A percentile compares a stretch with the other conserved stretches of the same genome.
These are phyloP conservation scores for Apiotrichum laibachii DNA, from an alignment of 1,284 basidiomycete genomes.

Conservation along the genomic window DNA sequence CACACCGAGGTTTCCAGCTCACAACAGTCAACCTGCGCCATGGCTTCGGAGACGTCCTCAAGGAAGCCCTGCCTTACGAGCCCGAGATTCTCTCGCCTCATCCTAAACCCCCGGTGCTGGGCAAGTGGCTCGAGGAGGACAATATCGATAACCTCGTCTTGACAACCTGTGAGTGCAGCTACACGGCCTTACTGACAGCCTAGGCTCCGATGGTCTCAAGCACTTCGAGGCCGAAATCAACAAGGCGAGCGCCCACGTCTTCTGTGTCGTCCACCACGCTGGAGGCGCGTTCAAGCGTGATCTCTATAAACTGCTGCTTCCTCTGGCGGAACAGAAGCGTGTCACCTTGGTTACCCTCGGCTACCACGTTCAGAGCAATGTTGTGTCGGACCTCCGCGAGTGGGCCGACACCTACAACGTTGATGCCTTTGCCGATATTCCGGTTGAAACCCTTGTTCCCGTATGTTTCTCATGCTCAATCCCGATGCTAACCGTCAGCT, in stretches of 20 bases:
- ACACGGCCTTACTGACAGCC: not conserved
- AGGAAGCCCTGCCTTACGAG: not conserved
- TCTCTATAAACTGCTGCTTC: not conserved
- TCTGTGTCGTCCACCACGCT: conserved; percentile 14
- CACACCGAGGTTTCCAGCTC: not conserved
- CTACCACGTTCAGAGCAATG: not conserved
- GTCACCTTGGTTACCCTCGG: conserved; percentile 5
- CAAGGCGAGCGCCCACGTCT: conserved; percentile 1
- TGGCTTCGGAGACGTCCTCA: conserved; percentile 4
- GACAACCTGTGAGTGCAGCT: conserved; percentile 8
- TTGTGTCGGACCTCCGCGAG: not conserved
- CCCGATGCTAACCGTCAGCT: not conserved
- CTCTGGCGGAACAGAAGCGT: not conserved
- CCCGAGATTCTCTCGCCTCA: conserved; percentile 1
- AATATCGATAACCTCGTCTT: conserved; percentile 7
- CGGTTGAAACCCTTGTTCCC: conserved; percentile 5
- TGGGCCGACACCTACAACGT: conserved; percentile 7
- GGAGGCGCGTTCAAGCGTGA: not conserved
- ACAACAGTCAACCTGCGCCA: conserved; percentile 4
- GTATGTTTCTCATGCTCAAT: not conserved
- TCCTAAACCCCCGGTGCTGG: not conserved
- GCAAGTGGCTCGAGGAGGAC: conserved; percentile 3
- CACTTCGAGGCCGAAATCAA: not conserved
- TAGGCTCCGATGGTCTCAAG: conserved; percentile 4
- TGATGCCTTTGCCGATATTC: not conserved